Base-by-base conservation (phyloP, 352 stramenopile species). In the Albugo laibachii region DNA sequence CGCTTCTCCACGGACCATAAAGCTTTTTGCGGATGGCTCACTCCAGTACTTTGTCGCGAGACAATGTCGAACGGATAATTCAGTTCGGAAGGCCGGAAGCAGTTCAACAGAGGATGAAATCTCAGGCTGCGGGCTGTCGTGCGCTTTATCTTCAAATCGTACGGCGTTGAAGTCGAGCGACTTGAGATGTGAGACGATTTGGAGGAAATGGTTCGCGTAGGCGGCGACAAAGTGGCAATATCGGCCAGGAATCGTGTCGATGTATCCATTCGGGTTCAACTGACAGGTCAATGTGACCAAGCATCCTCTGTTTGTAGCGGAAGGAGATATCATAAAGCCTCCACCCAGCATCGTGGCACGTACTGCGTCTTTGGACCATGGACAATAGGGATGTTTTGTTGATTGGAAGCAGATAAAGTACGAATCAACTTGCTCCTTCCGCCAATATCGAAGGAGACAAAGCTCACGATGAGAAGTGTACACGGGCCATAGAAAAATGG, bases 341-440 rank as follows among this genome's bases (percentile, higher is more conserved):
- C 68, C 71, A 19, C 71, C 73, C 46, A 84, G 55, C n/a, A 89
- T 63, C 8, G 61, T 68, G 8, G 61, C 77, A 38, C 66, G 67
- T 21, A 88, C 68, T 13, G 62, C 53, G 8, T 54, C 54, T 6
- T 36, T 56, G 0, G 53, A 20, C 0, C 19, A 31, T 27, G 72
- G 76, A 36, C 70, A 86, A 5, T 75, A 54, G 1, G 49, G 6
- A 49, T 91, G 69, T 0, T 67, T 71, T 13, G 72, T 85, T n/a
- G 77, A 91, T 59, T 91, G 77, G 50, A 86, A 83, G 50, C 74
- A 87, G 46, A 91, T 71, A 50, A 87, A 82, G 41, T 86, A 91
- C 2, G 74, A 82, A 19, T 65, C 61, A 52, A 87, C 74, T 5
- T 76, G 65, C 40, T 87, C 72, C 54, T 82, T 85, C 12, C 70